Base-by-base conservation (phyloP, 2,329 filamentous ascomycete genomes). In the Mycosphaerelloides madeirae region DNA sequence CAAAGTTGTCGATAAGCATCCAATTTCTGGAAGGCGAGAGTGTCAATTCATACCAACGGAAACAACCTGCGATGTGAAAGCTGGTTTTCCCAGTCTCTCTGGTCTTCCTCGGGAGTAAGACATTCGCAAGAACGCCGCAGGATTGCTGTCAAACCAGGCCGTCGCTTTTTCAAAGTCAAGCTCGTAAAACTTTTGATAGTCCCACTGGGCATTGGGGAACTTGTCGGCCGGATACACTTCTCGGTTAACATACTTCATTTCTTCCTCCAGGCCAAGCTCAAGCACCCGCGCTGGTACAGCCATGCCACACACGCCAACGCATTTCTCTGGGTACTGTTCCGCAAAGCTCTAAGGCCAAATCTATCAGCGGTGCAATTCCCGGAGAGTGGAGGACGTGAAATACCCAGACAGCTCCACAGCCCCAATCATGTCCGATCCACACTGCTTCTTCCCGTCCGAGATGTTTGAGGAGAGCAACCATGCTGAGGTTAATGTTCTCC, bases 401-500 rank as follows among this genome's bases (percentile, higher is more conserved):
- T 14, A 39, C 25, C 52, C 55, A 65, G 16, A 61, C 54, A 3
- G 65, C 51, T 9, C 59, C 63, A 14, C 57, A 60, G 22, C 65
- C 65, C 71, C 71, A 73, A 50, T 74, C 70, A 45, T 74, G 72
- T 6, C 51, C 70, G 28, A 74, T 58, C 71, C 74, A 76, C n/a
- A 77, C 55, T 1, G 71, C 72, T 6, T 64, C 62, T 0, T 58
- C 46, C 15, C 71, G 55, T 14, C 63, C 49, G 42, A 69, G 41
- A 51, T 69, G 32, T 56, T 64, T 60, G 46, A 73, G 53, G 54
- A 74, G 53, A 59, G 70, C 59, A 16, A 64, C 48, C 53, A 68
- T 54, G 45, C 53, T 59, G 41, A 44, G 42, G 45, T 53, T 54
- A 48, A 53, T 53, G 57, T 41, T 49, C 40, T 65, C 55, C 25